Evolutionary conservation across 1,284 basidiomycete species (phyloP).

Genomic region (Puccinia triticina): DNA sequence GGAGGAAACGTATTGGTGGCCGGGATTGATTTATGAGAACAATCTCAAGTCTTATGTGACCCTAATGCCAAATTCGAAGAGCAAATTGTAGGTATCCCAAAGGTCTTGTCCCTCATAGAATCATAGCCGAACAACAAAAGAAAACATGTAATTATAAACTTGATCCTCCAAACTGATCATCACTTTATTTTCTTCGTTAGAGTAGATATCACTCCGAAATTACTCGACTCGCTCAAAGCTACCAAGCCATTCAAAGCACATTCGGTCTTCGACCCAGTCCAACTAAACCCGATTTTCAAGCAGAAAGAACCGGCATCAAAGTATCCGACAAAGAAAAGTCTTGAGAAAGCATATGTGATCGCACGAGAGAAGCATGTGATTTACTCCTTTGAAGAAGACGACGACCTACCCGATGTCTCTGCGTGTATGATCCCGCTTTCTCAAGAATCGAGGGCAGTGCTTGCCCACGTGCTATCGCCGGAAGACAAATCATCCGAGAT

Average conservation of each 20-base stretch:
- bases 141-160: neutral
- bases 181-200: neutral
- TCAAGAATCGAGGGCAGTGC: conserved; percentile 18
- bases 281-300: conserved; percentile 36
- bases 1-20: conserved; percentile 44
- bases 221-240: conserved; percentile 26
- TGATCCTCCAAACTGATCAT: neutral
- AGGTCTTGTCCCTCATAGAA: neutral
- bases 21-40: conserved; percentile 20
- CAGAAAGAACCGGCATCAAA: neutral
- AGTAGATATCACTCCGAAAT: neutral
- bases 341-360: conserved; percentile 18
- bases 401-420: conserved; percentile 34
- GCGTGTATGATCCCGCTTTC: conserved; percentile 39
- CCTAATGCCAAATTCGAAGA: neutral
- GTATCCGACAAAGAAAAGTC: conserved; percentile 20
- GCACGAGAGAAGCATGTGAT: conserved; percentile 28
- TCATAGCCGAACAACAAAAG: neutral
- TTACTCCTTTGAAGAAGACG: conserved; percentile 14
- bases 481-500: neutral
- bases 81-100: neutral
- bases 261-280: conserved; percentile 26
- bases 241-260: conserved; percentile 13
- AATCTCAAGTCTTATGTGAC: conserved; percentile 1
- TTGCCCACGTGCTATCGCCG: neutral